Evolutionary conservation across 495 filamentous ascomycete genomes (phyloP).

Genomic region (Filosporella fistucella): DNA sequence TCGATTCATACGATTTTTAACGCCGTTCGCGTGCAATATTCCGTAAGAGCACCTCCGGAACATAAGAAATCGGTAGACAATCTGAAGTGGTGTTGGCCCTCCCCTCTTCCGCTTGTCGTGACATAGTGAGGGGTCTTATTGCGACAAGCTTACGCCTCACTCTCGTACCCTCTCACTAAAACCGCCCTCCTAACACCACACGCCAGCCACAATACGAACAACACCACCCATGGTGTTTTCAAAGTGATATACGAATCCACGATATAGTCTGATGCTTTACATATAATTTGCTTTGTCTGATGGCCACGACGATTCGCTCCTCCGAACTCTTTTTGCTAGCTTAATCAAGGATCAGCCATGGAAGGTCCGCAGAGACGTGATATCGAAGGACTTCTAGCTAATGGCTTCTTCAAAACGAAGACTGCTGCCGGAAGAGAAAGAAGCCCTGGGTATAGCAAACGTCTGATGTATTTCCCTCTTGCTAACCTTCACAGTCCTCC

Average conservation of each 20-base stretch:
- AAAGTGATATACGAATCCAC: no score
- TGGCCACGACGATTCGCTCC: no score
- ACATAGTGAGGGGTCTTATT: no score
- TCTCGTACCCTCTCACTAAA: slow-evolving; percentile 3
- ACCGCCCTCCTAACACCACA: neutral
- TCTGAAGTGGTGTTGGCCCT: no score
- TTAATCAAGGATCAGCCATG: slow-evolving; percentile 17
- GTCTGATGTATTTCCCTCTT: neutral
- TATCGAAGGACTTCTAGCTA: slow-evolving; percentile 23
- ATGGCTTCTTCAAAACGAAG: slow-evolving; percentile 21
- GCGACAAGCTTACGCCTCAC: neutral
- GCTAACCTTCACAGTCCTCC: slow-evolving; percentile 9
- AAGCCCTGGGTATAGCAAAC: slow-evolving; percentile 11
- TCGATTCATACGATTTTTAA: neutral
- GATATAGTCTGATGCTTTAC: no score
- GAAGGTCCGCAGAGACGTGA: slow-evolving; percentile 18
- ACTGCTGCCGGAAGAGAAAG: slow-evolving; percentile 14
- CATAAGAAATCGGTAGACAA: no score
- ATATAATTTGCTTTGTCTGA: no score
- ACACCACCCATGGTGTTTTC: no score
- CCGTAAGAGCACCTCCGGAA: no score
- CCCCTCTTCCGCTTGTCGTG: no score
- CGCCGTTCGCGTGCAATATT: slow-evolving; percentile 1
- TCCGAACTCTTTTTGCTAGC: no score
- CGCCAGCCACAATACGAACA: slow-evolving; percentile 1